Evolutionary conservation across 2,329 filamentous ascomycete species (phyloP), one percentile per base, ranked within the genome.

Genomic region (Alternaria consortialis): DNA sequence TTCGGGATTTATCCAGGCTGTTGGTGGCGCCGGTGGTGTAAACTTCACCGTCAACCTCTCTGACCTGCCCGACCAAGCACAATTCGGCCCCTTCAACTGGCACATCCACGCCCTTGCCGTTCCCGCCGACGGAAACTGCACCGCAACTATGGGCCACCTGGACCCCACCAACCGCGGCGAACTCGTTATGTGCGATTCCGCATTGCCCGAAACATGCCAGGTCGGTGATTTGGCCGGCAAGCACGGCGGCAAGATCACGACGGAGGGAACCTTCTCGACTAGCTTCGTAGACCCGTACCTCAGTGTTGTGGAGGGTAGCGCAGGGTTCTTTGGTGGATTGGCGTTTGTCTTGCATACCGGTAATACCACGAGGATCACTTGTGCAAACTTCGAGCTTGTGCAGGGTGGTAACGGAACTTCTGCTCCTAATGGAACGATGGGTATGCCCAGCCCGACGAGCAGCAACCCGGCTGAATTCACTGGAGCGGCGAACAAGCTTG

Each of bases 291-390:
- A 87, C 60, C 68, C 75, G 37, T 88, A 83, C 73, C 58, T 84
- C 51, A 84, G 84, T 17, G 82, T 81, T 31, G 69, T 74, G 31
- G 65, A 73, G 2, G 78, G 73, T 6, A 74, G 74, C 13, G 66
- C 69, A 11, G 77, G 82, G 11, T 87, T 83, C 71, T 80, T 86
- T 60, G 84, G 84, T 17, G 83, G 84, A 58, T 76, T 81, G 56
- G 83, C 81, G 37, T 74, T 87, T 61, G 85, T 87, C 37, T 68
- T 87, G 42, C 85, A 87, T 67, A 79, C 73, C 39, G 73, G 78
- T 15, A 84, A 87, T 70, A 81, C 79, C 32, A 83, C 81, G 12
- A 80, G 83, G 57, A 75, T 87, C 64, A 83, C 83, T 29, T 88
- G 85, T 76, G 85, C 83, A 51, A 86, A 86, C 69, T 86, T 87